Conservation (phyloP, 768 basidiomycete genomes). For the Serpula lacrymans region DNA sequence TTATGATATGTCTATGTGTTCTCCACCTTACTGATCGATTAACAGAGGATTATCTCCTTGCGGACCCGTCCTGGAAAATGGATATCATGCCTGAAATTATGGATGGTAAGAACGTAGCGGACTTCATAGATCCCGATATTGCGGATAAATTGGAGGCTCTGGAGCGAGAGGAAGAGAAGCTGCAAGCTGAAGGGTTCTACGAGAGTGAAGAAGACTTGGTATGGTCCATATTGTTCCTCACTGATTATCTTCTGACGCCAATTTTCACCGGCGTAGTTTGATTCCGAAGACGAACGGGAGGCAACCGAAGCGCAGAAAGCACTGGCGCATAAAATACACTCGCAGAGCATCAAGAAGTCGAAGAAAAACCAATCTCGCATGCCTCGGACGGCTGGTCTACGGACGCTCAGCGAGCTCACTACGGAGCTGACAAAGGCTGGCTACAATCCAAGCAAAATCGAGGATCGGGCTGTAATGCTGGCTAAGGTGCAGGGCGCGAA, state of each 20-base stretch:
- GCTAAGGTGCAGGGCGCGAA: slow-evolving; percentile 70
- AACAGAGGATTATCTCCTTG: slow-evolving; percentile 86
- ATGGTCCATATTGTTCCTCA: slow-evolving; percentile 16
- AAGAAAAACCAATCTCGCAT: slow-evolving; percentile 81
- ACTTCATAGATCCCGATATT: slow-evolving; percentile 98
- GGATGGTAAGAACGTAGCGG: slow-evolving; percentile 98
- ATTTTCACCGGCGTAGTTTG: slow-evolving; percentile 26
- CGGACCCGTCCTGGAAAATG: slow-evolving; percentile 91
- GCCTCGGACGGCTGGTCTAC: slow-evolving; percentile 69
- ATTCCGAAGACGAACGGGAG: slow-evolving; percentile 80
- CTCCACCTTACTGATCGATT: slow-evolving; percentile 4
- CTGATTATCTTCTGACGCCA: slow-evolving; percentile 1
- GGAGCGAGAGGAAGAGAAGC: slow-evolving; percentile 92
- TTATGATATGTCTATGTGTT: background rate
- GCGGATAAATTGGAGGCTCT: slow-evolving; percentile 95
- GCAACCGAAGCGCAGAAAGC: slow-evolving; percentile 56
- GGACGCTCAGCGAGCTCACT: slow-evolving; percentile 71
- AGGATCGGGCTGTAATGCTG: slow-evolving; percentile 83
- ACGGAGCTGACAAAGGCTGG: slow-evolving; percentile 83
- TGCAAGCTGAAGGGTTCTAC: slow-evolving; percentile 95
- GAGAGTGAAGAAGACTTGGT: slow-evolving; percentile 87
- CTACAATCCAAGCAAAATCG: slow-evolving; percentile 80
- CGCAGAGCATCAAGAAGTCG: slow-evolving; percentile 80
- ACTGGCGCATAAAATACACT: slow-evolving; percentile 63
- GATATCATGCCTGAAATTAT: slow-evolving; percentile 98